Base-by-base conservation (phyloP, 768 basidiomycete species). In the Phlebiopsis flavidoalba region DNA sequence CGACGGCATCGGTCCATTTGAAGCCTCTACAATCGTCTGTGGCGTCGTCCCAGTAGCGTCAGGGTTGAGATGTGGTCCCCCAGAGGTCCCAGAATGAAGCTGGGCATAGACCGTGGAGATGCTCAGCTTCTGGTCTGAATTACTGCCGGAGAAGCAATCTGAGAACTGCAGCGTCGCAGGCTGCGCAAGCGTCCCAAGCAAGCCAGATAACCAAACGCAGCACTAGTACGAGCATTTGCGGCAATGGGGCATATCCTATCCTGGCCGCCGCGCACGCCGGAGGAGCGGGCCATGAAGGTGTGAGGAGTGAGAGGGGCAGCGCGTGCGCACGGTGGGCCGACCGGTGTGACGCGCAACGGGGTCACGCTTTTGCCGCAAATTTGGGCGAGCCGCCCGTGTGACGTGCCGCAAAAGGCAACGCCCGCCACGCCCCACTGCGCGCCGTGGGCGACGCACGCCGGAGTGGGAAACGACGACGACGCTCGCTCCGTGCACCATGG, bases 101-200 rank as follows among this genome's bases (percentile, higher is more conserved):
- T 93, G 91, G 21, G 82, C 88, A 69, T 89, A 93, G 48, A 93
- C 84, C 35, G 81, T 80, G 61, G 83, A 79, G 59, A 93, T 79
- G 35, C 82, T 76, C 73, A 92, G 78, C 70, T 86, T 88, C 71
- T 80, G 79, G 48, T 79, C 71, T 35, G 68, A 64, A 72, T 80
- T 80, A 24, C 59, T 57, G 60, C 80, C 79, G 24, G 75, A 70
- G 72, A 84, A 91, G 73, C 91, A 93, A 71, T 91, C 88, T n/a
- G 72, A 66, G 71, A 85, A 92, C 49, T 76, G 75, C 15, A 89
- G 72, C 0, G 79, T 78, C 24, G 86, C 84, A 2, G 89, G 88
- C 67, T 86, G 84, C 37, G 73, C 72, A 36, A 59, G 59, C 31
- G 67, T 62, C 8, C 60, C 45, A 51, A 62, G 50, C 19, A 65